These are phyloP conservation scores for Stephania yunnanensis DNA, from an alignment of 164 flowering plant genomes.

Conservation along the genomic window DNA sequence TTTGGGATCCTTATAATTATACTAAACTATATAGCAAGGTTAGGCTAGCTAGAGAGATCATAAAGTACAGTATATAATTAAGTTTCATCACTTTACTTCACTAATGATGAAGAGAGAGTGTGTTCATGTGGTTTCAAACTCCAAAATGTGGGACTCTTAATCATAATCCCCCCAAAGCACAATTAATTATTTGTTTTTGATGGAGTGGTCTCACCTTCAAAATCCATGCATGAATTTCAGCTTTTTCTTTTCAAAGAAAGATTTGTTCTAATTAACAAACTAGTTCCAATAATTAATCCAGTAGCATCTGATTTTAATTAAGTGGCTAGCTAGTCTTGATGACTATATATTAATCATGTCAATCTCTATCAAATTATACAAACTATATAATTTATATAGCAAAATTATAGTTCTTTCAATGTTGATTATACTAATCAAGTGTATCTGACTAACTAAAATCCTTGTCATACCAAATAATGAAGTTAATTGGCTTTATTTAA, in stretches of 20 bases:
- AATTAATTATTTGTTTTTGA: neutral
- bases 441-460: neutral
- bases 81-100: neutral
- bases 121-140: conserved; percentile 5
- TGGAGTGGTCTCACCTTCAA: neutral
- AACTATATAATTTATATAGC: no score
- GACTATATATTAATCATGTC: neutral
- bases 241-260: neutral
- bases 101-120: conserved; percentile 7
- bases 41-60: no score
- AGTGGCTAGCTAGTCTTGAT: neutral
- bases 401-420: neutral
- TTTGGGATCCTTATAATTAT: neutral
- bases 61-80: no score
- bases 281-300: neutral
- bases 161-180: neutral
- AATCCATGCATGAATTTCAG: neutral
- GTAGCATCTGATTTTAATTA: neutral
- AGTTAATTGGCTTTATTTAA: neutral
- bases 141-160: neutral
- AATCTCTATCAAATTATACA: neutral
- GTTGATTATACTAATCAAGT: neutral
- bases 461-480: neutral
- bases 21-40: no score
- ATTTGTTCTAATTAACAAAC: neutral